phyloP scores from a whole-genome alignment of 1,284 basidiomycete species.

The Golubevia pallescens region DNA sequence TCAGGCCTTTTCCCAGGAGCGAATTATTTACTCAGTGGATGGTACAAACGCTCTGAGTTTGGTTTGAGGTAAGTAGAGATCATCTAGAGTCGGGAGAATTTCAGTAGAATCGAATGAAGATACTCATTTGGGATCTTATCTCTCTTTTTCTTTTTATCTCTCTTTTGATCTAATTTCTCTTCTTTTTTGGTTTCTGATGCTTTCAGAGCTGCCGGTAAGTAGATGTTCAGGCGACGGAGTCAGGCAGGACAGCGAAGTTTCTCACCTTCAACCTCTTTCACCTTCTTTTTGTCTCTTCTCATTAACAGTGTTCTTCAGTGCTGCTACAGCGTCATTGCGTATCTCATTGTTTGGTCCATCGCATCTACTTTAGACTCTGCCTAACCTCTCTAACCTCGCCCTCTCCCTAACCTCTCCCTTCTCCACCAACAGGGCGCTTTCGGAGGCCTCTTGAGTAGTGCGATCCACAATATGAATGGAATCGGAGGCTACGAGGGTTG shows the following conservation, averaged over 20 bases:
- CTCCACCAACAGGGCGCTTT: slow-evolving; percentile 40
- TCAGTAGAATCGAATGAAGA: too few relatives aligned
- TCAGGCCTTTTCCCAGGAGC: slow-evolving; percentile 31
- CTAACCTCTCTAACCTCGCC: too few relatives aligned
- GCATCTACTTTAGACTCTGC: too few relatives aligned
- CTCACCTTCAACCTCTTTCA: slow-evolving; percentile 1
- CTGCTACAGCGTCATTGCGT: slow-evolving; percentile 22
- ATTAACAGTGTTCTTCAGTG: slow-evolving; percentile 26
- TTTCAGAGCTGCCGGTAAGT: too few relatives aligned
- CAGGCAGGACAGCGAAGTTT: too few relatives aligned
- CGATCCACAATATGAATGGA: slow-evolving; percentile 65
- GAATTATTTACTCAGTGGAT: slow-evolving; percentile 24
- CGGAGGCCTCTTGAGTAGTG: slow-evolving; percentile 64
- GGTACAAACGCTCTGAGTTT: slow-evolving; percentile 29
- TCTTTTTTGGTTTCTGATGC: not conserved
- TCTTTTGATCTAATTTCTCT: not conserved
- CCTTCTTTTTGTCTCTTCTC: slow-evolving; percentile 25
- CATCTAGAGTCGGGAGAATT: too few relatives aligned
- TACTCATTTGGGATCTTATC: too few relatives aligned
- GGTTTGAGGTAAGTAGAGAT: slow-evolving; percentile 24
- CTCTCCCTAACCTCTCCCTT: too few relatives aligned
- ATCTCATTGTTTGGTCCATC: too few relatives aligned
- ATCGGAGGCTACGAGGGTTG: slow-evolving; percentile 33
- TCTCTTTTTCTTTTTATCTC: slow-evolving; percentile 19
- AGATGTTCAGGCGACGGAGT: too few relatives aligned